Evolutionary conservation across 2,329 filamentous ascomycete species (phyloP).

Genomic region (Fusarium sp.): DNA sequence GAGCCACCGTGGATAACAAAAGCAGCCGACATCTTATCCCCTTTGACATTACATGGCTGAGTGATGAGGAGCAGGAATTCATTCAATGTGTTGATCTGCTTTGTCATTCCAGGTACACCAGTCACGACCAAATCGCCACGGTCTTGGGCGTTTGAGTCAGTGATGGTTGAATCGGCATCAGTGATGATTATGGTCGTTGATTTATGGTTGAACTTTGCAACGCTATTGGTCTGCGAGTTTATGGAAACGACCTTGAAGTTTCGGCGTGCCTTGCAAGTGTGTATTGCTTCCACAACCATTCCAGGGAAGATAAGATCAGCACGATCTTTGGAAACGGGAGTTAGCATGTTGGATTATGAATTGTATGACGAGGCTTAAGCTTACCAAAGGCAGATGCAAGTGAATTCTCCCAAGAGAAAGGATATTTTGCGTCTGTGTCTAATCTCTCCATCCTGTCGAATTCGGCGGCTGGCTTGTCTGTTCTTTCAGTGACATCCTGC

Average conservation of each 20-base stretch:
- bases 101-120: slow-evolving; percentile 73
- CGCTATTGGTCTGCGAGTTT: slow-evolving; percentile 56
- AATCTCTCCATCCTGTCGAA: slow-evolving; percentile 27
- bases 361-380: background rate
- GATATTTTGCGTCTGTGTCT: slow-evolving; percentile 43
- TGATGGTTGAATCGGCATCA: slow-evolving; percentile 38
- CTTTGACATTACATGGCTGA: slow-evolving; percentile 43
- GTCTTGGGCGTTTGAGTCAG: slow-evolving; percentile 25
- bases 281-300: slow-evolving; percentile 73
- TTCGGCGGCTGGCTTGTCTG: slow-evolving; percentile 15
- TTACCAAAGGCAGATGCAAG: slow-evolving; percentile 49
- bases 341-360: background rate
- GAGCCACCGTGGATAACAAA: slow-evolving; percentile 82
- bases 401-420: slow-evolving; percentile 50
- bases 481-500: slow-evolving; percentile 61
- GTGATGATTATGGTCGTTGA: slow-evolving; percentile 53
- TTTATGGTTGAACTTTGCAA: slow-evolving; percentile 56
- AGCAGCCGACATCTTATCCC: slow-evolving; percentile 58
- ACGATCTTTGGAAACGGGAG: slow-evolving; percentile 54
- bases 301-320: slow-evolving; percentile 77
- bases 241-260: slow-evolving; percentile 68
- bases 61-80: slow-evolving; percentile 68
- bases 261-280: slow-evolving; percentile 44
- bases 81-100: slow-evolving; percentile 74
- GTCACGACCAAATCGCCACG: slow-evolving; percentile 56